Evolutionary conservation across 2,329 filamentous ascomycete genomes (phyloP).

Genomic region (Microdochium nivale): DNA sequence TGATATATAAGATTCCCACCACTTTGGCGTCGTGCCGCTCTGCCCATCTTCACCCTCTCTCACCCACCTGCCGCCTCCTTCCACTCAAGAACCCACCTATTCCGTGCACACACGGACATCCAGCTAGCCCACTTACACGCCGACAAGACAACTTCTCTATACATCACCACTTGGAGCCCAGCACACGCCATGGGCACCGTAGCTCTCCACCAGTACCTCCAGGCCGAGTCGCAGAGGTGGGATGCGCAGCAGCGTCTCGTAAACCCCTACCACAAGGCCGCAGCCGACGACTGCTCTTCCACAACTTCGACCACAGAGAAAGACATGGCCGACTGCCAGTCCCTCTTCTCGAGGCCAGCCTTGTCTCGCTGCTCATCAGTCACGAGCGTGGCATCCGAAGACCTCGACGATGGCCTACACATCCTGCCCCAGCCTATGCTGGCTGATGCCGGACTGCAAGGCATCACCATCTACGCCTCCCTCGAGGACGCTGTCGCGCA

Average conservation of each 20-base stretch:
- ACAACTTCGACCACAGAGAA: background rate
- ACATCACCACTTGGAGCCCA: too few relatives aligned
- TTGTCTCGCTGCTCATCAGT: slow-evolving; percentile 16
- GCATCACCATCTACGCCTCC: slow-evolving; percentile 20
- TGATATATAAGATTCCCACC: background rate
- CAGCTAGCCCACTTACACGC: background rate
- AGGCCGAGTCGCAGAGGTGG: slow-evolving; percentile 15
- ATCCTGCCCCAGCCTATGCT: background rate
- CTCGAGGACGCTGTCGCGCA: slow-evolving; percentile 20
- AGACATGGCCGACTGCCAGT: slow-evolving; percentile 8
- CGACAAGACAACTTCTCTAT: background rate
- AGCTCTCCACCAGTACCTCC: slow-evolving; percentile 7
- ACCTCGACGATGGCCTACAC: background rate
- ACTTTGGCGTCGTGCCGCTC: background rate
- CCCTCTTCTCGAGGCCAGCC: slow-evolving; percentile 11
- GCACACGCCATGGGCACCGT: background rate
- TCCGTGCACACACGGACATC: background rate
- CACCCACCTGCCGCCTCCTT: background rate
- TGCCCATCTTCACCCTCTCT: background rate
- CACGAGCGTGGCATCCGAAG: slow-evolving; percentile 12
- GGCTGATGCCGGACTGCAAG: background rate
- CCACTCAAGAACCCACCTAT: background rate
- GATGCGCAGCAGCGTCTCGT: slow-evolving; percentile 5
- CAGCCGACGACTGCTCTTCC: slow-evolving; percentile 1
- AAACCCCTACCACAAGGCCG: slow-evolving; percentile 6